Conservation (phyloP, 306 rosid genomes). For the Alnus rubra region DNA sequence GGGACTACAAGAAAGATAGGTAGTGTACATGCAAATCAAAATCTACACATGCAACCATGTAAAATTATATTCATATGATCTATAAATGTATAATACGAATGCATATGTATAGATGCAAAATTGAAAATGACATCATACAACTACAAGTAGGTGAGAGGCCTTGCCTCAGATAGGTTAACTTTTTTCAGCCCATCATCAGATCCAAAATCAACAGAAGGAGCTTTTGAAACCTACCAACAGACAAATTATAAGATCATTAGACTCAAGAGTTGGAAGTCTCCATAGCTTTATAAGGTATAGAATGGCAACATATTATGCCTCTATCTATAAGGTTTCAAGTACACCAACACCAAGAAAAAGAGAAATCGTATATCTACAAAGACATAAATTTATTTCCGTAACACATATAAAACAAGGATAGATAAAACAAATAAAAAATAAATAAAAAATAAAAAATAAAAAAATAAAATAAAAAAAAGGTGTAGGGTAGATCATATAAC, state of each 20-base stretch:
- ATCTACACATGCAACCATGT: background rate
- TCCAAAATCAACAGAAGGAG: slow-evolving; percentile 66
- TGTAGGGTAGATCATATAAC: background rate
- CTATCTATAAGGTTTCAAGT: background rate
- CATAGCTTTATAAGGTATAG: background rate
- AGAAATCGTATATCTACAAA: background rate
- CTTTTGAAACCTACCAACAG: slow-evolving; percentile 54
- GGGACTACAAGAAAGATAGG: background rate
- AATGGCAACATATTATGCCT: no score
- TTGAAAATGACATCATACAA: slow-evolving; percentile 13
- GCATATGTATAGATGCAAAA: slow-evolving; percentile 9
- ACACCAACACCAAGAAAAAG: background rate
- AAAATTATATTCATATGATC: slow-evolving; percentile 15
- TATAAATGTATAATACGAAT: background rate
- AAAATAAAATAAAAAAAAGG: background rate
- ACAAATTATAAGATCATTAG: background rate
- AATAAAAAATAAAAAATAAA: background rate
- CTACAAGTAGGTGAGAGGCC: slow-evolving; percentile 23
- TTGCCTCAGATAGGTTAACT: slow-evolving; percentile 80
- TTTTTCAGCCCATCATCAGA: slow-evolving; percentile 51
- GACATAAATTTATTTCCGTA: background rate
- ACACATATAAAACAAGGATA: no score
- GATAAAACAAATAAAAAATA: background rate
- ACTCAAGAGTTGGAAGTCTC: background rate
- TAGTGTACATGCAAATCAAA: background rate